Evolutionary conservation across 2,329 filamentous ascomycete genomes (phyloP).

Genomic region (Elsinoe necatrix): DNA sequence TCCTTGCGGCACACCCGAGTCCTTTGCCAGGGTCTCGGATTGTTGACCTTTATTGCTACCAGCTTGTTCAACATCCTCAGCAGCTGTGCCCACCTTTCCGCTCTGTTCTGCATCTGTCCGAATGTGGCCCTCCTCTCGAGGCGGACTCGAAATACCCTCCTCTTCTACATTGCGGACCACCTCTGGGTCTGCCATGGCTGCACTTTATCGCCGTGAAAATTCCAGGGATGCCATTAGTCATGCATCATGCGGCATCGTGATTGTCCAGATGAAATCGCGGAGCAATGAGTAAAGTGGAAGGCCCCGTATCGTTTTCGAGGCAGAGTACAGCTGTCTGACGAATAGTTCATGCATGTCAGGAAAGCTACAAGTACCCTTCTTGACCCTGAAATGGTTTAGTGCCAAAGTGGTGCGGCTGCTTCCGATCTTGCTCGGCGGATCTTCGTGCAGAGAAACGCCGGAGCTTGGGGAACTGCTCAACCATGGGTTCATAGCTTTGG

Average conservation of each 20-base stretch:
- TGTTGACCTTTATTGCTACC: not conserved
- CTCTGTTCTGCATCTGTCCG: not conserved
- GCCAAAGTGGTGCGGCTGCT: not conserved
- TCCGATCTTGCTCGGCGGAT: conserved; percentile 5
- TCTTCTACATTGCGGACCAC: conserved; percentile 2
- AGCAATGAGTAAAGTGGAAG: not conserved
- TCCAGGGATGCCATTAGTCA: not conserved
- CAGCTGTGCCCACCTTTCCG: not conserved
- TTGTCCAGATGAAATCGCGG: not conserved
- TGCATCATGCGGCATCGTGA: not conserved
- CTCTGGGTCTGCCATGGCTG: conserved; percentile 8
- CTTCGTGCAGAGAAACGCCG: conserved; percentile 3
- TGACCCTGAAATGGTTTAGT: not conserved
- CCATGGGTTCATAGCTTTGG: conserved; percentile 15
- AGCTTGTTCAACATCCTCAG: not conserved
- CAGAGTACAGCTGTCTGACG: conserved; percentile 1
- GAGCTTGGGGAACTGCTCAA: conserved; percentile 11
- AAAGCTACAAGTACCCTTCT: conserved; percentile 6
- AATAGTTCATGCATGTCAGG: conserved; percentile 14
- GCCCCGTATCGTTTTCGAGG: not conserved
- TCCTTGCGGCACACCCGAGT: not conserved
- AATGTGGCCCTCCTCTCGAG: not conserved
- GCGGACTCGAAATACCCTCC: not conserved
- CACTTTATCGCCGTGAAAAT: not conserved
- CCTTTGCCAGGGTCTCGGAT: not conserved